Conservation (phyloP, 129 eudicot species). For the Scalesia atractyloides region DNA sequence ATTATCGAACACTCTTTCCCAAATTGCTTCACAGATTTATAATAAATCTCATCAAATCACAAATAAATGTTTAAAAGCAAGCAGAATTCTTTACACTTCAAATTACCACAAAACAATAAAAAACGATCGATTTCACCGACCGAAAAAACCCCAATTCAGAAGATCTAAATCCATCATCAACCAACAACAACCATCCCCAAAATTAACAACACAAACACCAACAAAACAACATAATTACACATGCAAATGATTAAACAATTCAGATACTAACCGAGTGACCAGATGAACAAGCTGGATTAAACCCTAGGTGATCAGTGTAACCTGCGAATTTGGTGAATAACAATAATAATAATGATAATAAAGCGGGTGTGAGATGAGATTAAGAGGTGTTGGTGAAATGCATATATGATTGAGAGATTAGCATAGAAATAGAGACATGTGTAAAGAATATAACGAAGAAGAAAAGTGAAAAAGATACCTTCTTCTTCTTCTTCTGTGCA, state of each 20-base stretch:
- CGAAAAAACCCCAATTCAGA: conserved; percentile 3
- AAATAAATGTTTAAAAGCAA: conserved; percentile 5
- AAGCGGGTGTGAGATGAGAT: too few species aligned
- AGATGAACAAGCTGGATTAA: conserved; percentile 17
- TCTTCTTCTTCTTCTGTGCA: conserved; percentile 36
- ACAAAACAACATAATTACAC: not conserved
- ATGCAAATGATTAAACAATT: conserved; percentile 2
- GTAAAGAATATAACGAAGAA: conserved; percentile 1
- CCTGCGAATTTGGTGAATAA: conserved; percentile 22
- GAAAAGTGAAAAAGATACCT: conserved; percentile 25
- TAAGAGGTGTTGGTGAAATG: conserved; percentile 1
- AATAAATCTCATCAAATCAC: conserved; percentile 15
- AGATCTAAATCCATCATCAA: conserved; percentile 23
- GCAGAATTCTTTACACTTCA: not conserved
- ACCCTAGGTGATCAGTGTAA: conserved; percentile 29
- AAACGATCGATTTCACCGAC: conserved; percentile 6
- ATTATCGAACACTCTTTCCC: conserved; percentile 8
- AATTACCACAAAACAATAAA: not conserved
- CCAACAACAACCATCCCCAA: conserved; percentile 1
- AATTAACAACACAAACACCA: not conserved
- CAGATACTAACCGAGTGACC: conserved; percentile 27
- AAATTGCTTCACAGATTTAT: conserved; percentile 8
- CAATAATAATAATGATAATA: too few species aligned
- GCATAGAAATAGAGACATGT: conserved; percentile 8
- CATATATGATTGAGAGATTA: conserved; percentile 5